Conservation (phyloP, 192 early-diverging fungal genomes). For the Podila epigama region DNA sequence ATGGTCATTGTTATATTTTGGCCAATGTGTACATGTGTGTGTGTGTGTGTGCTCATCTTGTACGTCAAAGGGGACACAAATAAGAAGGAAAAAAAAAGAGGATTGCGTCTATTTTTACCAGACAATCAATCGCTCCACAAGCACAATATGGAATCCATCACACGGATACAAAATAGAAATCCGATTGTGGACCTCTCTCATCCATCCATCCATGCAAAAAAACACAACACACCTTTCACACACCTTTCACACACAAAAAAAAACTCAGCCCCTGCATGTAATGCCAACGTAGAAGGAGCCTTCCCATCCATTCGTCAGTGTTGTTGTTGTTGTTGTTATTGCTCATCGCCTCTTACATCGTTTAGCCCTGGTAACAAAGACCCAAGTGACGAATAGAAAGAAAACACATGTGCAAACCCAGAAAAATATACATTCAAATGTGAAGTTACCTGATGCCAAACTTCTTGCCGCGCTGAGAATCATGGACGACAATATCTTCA, state of each 20-base stretch:
- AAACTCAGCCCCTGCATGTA: neutral
- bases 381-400: no score
- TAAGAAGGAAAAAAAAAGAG: neutral
- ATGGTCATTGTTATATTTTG: no score
- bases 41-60: no score
- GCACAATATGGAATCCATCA: no score
- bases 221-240: neutral
- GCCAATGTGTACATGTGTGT: no score
- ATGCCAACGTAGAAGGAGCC: no score
- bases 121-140: neutral
- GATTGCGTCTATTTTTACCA: neutral
- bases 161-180: constrained; percentile 1
- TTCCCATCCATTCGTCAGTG: no score
- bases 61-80: neutral
- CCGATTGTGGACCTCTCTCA: no score
- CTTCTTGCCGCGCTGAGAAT: constrained; percentile 74
- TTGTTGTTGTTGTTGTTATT: no score
- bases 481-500: constrained; percentile 87
- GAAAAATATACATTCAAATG: neutral
- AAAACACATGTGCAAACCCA: no score
- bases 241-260: neutral
- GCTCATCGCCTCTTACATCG: no score
- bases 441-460: constrained; percentile 60
- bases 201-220: constrained; percentile 47
- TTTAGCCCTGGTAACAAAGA: no score